Evolutionary conservation across 805 yeast species (phyloP), one percentile per base, ranked within the genome.

Genomic region (Debaryomyces prosopidis): DNA sequence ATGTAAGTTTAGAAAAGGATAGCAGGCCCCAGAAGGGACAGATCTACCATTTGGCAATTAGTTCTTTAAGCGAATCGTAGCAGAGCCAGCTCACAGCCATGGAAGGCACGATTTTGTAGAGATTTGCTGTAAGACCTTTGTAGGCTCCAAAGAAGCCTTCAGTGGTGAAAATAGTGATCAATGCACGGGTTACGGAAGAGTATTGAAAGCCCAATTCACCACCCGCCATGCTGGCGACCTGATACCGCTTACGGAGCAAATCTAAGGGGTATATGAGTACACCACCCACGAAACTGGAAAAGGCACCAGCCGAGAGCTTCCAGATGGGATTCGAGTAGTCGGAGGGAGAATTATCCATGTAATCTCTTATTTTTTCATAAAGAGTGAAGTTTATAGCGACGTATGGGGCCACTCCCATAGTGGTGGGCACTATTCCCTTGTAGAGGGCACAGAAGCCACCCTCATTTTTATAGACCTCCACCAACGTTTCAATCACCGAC

Each of bases 21-120:
- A 27, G 27, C 20, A 15, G 30, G 10, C 11, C 3, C 19, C 19
- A 8, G 14, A 19, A 8, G 23, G 37, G 17, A 31, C 16, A 5
- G 23, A 7, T 9, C 39, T 46, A 66, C 75, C 75, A 69, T 4
- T 46, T 35, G 3, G 55, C 60, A 16, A 73, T 62, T 19, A 50
- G 46, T 10, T 60, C 87, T 54, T 83, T 81, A 42, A 88, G 73
- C 27, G 84, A 66, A 53, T 95, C 98, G 63, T 82, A 85, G 49
- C 87, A 82, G 54, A 90, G 73, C 96, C 97, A 92, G 48, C 92
- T 89, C 14, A 91, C 89, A 3, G 98, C 98, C 91, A 94, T 92
- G 11, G 94, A 84, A 0, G 98, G 97, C 39, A 89, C 87, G 3
- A 92, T 94, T 62, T 91, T 92, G 73, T 87, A 84, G 62, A 89